Conservation (phyloP, 306 rosid species). For the Morella rubra region DNA sequence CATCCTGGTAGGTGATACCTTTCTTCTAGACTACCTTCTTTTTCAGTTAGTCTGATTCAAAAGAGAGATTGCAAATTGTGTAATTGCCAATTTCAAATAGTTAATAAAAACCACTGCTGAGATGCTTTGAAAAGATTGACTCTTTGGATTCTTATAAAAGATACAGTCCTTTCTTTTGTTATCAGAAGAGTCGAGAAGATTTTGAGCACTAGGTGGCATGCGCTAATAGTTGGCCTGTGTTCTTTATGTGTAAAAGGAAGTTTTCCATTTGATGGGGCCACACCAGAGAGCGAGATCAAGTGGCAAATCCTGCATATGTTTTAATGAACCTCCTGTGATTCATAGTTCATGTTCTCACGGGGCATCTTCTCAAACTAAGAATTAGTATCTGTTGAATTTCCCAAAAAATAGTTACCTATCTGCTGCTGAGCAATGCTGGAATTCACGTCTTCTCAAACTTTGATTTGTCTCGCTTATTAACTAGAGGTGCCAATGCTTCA, state of each 20-base stretch:
- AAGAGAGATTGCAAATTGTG: not conserved
- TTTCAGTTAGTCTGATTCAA: not conserved
- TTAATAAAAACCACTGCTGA: not conserved
- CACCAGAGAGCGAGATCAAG: not conserved
- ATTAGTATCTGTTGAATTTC: not conserved
- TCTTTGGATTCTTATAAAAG: not conserved
- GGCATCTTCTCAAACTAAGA: not conserved
- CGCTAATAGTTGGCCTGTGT: not conserved
- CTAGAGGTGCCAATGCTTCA: not conserved
- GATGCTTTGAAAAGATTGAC: not conserved
- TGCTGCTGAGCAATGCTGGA: not conserved
- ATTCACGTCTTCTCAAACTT: not conserved
- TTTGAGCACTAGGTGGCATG: constrained; percentile 2
- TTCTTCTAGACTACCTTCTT: not conserved
- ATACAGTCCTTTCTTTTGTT: not conserved
- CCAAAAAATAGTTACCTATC: no score
- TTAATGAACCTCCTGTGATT: not conserved
- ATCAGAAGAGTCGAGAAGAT: constrained; percentile 5
- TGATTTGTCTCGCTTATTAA: not conserved
- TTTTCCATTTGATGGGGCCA: not conserved
- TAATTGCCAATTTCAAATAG: not conserved
- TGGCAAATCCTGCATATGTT: not conserved
- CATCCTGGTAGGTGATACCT: not conserved
- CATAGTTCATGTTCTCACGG: not conserved
- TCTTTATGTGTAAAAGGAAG: not conserved